Base-by-base conservation (phyloP, 2,329 filamentous ascomycete species). In the Alternaria consortialis region DNA sequence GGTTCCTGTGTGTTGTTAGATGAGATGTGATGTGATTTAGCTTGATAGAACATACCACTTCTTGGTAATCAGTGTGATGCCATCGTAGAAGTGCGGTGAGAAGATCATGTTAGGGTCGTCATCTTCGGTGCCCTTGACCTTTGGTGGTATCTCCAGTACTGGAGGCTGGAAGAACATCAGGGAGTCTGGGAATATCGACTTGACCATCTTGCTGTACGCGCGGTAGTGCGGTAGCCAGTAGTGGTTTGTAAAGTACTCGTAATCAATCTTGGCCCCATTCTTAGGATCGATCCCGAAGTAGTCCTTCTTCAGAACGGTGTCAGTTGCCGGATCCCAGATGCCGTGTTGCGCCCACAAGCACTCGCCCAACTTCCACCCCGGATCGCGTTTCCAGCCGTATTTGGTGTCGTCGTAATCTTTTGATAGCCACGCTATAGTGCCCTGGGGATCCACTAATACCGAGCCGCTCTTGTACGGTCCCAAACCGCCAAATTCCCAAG, bases 321-420 rank as follows among this genome's bases (percentile, higher is more conserved):
- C 93, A 2, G 86, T 91, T 4, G 84, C 81, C 6, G 91, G 89
- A 74, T 99, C 93, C 95, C 95, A 99, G 6, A 99, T 88, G 1
- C 94, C 94, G 77, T 99, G 94, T 74, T 97, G 94, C 4, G 95
- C 94, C 95, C 95, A 99, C 40, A 99, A 78, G 73, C 95, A 98
- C 78, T 96, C 88, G n/a, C 95, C 95, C 17, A 99, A 82, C 77
- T 90, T 94, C 95, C 95, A 99, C 7, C 85, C 90, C 0, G 91
- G 86, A 73, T 97, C 92, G 66, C 95, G 88, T 75, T 91, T 93
- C 89, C 92, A 99, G 36, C 92, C 92, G 77, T 99, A 99, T 65
- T 88, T 87, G 12, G 87, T 89, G 68, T 99, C 95, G 71, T 97
- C 91, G 75, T 94, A 93, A 60, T 88, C 89, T n/a, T 83, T 82